Percentiles rank a stretch among this genome's conserved stretches.
These are phyloP conservation scores for Ustilago bromivora DNA, from an alignment of 1,284 basidiomycete species.

Conservation along the genomic window DNA sequence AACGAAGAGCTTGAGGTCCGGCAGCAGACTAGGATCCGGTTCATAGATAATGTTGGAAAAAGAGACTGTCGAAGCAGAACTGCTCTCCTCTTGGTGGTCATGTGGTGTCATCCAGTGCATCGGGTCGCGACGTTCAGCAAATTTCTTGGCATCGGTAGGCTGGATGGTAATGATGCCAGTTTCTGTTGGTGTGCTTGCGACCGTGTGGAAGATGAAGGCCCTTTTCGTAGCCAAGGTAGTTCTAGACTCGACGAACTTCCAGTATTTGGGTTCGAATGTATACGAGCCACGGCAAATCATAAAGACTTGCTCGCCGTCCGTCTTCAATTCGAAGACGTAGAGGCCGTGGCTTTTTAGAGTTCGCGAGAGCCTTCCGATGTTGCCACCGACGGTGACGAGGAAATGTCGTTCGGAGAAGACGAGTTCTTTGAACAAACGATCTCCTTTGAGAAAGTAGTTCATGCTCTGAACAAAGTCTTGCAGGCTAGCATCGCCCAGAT, in stretches of 20 bases:
- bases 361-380: not conserved
- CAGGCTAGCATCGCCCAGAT: not conserved
- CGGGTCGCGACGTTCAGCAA: not conserved
- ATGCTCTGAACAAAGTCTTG: not conserved
- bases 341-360: not conserved
- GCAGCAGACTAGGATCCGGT: not conserved
- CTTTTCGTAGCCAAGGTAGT: not conserved
- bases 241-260: not conserved
- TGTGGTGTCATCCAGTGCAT: not conserved
- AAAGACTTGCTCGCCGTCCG: not conserved
- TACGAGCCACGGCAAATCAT: conserved; percentile 8
- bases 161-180: not conserved
- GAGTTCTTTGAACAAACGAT: not conserved
- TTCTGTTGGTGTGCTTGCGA: not conserved
- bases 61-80: not conserved
- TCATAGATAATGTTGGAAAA: not conserved
- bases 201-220: not conserved
- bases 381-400: not conserved
- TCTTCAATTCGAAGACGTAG: conserved; percentile 1
- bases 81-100: not conserved
- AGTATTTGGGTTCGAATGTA: not conserved
- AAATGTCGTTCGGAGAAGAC: not conserved
- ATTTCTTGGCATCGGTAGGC: not conserved
- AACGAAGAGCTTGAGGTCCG: not conserved
- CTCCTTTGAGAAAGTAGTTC: not conserved